Evolutionary conservation across 176 grass and related monocot species (phyloP).

Genomic region (Echinochloa phyllopogon): DNA sequence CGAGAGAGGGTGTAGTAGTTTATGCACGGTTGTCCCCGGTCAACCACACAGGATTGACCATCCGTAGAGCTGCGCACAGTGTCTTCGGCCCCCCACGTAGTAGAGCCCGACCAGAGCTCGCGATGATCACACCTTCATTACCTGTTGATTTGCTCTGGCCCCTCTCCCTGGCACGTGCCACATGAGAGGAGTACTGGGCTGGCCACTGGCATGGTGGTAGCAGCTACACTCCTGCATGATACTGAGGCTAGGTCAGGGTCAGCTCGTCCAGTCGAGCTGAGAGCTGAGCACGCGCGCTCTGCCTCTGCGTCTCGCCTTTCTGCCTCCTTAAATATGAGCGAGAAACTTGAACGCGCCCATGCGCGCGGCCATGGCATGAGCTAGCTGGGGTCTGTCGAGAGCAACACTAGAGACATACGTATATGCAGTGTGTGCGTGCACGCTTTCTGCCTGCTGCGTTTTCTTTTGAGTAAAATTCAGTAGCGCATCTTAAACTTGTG

Average conservation of each 20-base stretch:
- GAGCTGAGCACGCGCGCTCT: constrained; percentile 7
- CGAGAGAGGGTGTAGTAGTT: not conserved
- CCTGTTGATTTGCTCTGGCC: constrained; percentile 58
- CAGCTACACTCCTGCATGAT: not conserved
- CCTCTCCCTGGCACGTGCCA: constrained; percentile 46
- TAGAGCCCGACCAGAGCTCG: constrained; percentile 47
- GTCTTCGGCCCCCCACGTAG: constrained; percentile 28
- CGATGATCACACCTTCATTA: constrained; percentile 64
- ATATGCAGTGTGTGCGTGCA: not conserved
- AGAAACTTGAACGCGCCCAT: constrained; percentile 6
- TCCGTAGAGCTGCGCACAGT: not conserved
- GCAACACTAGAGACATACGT: not conserved
- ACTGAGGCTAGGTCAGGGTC: not conserved
- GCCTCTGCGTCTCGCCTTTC: not conserved
- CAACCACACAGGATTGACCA: constrained; percentile 45
- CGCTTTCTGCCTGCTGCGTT: not conserved
- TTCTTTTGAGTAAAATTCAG: not conserved
- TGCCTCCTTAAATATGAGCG: constrained; percentile 40
- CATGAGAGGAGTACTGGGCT: constrained; percentile 4
- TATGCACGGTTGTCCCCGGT: constrained; percentile 40
- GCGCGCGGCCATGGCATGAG: not conserved
- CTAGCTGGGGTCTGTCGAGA: not conserved
- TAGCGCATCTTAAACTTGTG: no score
- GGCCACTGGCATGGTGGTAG: not conserved
- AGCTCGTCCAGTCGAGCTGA: not conserved